Evolutionary conservation across 2,329 filamentous ascomycete species (phyloP), one percentile per base, ranked within the genome.

Genomic region (Trichothecium roseum): DNA sequence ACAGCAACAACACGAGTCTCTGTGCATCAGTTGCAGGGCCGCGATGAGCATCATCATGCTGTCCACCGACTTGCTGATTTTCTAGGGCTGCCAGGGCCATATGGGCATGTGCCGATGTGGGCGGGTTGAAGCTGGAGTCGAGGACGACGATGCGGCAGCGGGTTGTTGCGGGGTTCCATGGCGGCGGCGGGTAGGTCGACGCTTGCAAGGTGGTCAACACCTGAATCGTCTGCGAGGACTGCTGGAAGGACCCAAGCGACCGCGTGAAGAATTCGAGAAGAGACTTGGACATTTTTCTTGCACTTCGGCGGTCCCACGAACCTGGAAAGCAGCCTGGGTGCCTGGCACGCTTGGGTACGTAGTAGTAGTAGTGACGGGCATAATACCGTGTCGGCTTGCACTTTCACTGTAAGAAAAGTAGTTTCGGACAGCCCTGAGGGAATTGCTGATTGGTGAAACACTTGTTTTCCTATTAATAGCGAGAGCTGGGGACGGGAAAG

Each of bases 41-140:
- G n/a, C n/a, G n/a, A n/a, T n/a, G n/a, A 30, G 33, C 36, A n/a
- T 37, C 20, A 15, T 37, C 17, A 17, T 33, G 45, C 36, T n/a
- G 51, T n/a, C 20, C 20, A 6, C 20, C 20, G 20, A 6, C 20
- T 24, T 10, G 20, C 20, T 24, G 6, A 24, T 24, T 43, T 0
- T 32, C 36, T 18, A 69, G 36, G 1, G 73, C 72, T 3, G 68
- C 66, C 1, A 60, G 51, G 1, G 67, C 71, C 63, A 82, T 78
- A 38, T 58, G 59, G 30, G 67, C 57, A 50, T 82, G 78, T 3
- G 76, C 78, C 7, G 60, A 56, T 0, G 78, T 81, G 1, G 78
- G 78, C 18, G 78, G 78, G 50, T 82, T 81, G 60, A 81, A 82
- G 40, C 74, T 79, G 34, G 77, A 78, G 54, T 82, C 78, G 32